Evolutionary conservation across 345 rosid genomes (phyloP).

Genomic region (Kernera saxatilis): DNA sequence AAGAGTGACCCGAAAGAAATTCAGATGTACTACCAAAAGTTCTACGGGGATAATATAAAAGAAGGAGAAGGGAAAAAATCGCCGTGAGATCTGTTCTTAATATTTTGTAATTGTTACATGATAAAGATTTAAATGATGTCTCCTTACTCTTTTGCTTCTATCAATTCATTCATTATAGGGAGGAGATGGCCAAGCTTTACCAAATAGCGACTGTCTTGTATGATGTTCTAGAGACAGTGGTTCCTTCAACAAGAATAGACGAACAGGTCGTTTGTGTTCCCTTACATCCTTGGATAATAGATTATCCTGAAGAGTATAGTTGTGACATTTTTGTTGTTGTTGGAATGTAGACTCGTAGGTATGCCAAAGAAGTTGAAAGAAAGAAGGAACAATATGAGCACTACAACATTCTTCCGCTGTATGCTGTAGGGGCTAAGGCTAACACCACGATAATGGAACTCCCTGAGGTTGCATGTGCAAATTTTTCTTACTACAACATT

Average conservation of each 20-base stretch:
- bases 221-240: slow-evolving; percentile 70
- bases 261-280: slow-evolving; percentile 48
- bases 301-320: slow-evolving; percentile 8
- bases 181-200: slow-evolving; percentile 84
- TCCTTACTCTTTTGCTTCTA: slow-evolving; percentile 9
- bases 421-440: slow-evolving; percentile 55
- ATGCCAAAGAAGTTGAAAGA: slow-evolving; percentile 62
- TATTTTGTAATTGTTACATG: background rate
- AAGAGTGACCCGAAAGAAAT: slow-evolving; percentile 60
- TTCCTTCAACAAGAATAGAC: slow-evolving; percentile 42
- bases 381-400: slow-evolving; percentile 49
- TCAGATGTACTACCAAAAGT: slow-evolving; percentile 58
- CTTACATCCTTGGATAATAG: background rate
- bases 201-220: slow-evolving; percentile 84
- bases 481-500: slow-evolving; percentile 2
- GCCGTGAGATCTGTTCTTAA: slow-evolving; percentile 55
- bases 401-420: slow-evolving; percentile 83
- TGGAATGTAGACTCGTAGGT: slow-evolving; percentile 46
- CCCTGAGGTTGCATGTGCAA: slow-evolving; percentile 59
- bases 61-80: slow-evolving; percentile 51
- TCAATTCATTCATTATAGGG: slow-evolving; percentile 45
- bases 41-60: slow-evolving; percentile 51
- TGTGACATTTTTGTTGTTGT: slow-evolving; percentile 13
- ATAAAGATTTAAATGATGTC: background rate
- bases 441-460: slow-evolving; percentile 77